Conservation (phyloP, 768 basidiomycete genomes). For the Russula sp. region DNA sequence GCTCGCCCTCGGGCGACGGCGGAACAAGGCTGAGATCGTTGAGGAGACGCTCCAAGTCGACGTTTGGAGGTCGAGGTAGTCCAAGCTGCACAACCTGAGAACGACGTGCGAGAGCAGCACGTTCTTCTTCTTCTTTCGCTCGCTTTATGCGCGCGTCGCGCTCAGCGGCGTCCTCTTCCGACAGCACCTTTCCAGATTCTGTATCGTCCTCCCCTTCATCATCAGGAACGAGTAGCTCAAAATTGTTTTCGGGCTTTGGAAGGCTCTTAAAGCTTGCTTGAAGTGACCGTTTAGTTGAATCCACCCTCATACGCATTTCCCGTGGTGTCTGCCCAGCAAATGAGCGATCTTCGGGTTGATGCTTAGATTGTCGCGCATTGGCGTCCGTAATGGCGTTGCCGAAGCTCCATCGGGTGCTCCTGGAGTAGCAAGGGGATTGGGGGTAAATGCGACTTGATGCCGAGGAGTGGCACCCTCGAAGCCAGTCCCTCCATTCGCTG, state of each 20-base stretch:
- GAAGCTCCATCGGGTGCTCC: slow-evolving; percentile 42
- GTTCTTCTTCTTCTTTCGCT: slow-evolving; percentile 70
- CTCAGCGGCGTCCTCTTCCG: slow-evolving; percentile 90
- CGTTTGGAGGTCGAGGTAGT: slow-evolving; percentile 82
- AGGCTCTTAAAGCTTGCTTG: slow-evolving; percentile 78
- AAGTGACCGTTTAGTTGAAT: slow-evolving; percentile 70
- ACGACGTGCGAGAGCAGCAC: slow-evolving; percentile 74
- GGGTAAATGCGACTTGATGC: slow-evolving; percentile 86
- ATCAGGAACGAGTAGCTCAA: slow-evolving; percentile 89
- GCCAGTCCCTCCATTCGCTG: slow-evolving; percentile 77
- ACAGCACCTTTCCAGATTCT: slow-evolving; percentile 39
- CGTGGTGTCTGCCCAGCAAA: slow-evolving; percentile 67
- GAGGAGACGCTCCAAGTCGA: slow-evolving; percentile 67
- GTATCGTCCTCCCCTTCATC: slow-evolving; percentile 62
- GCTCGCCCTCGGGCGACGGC: slow-evolving; percentile 35
- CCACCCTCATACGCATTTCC: slow-evolving; percentile 60
- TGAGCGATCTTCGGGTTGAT: slow-evolving; percentile 72
- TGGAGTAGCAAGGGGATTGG: slow-evolving; percentile 93
- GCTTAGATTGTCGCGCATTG: slow-evolving; percentile 84
- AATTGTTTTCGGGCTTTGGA: slow-evolving; percentile 95
- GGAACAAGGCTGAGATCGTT: slow-evolving; percentile 54
- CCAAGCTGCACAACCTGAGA: slow-evolving; percentile 77
- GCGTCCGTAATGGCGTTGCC: slow-evolving; percentile 89
- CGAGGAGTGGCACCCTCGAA: slow-evolving; percentile 96
- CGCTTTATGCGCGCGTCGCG: slow-evolving; percentile 73